Base-by-base conservation (phyloP, 192 early-diverging fungal genomes). In the Rhizophlyctis rosea region DNA sequence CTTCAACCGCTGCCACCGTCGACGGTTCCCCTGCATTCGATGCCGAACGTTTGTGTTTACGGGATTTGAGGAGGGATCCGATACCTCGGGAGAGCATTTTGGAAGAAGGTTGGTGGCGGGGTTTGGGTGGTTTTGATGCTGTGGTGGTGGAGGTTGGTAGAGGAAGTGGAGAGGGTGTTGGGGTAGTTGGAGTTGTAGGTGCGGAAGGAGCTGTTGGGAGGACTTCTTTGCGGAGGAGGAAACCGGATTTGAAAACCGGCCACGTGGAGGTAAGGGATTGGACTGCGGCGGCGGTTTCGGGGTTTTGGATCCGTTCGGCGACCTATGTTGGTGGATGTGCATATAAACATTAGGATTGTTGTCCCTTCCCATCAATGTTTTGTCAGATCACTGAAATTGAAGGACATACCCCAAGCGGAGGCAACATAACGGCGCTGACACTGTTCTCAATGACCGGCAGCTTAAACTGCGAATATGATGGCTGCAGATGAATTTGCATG, bases 241-340 rank as follows among this genome's bases (percentile, higher is more conserved):
- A 59, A 11, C 75, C 75, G 7, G 65, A 69, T 49, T 76, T 72
- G 18, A 64, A 54, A 1, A 76, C 62, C 3, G 75, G 75, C 70
- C 75, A 72, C 32, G 24, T 30, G 36, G 29, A 33, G 7, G 44
- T 18, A 18, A 57, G 47, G 2, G 34, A 44, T 28, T 57, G 63
- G 23, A 65, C 30, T 3, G 54, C 47, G 23, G 18, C 25, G 4
- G 53, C 33, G 11, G 54, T 57, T 47, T 65, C 63, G 3, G 24
- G 36, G 34, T 65, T 23, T 14, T 50, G 16, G n/a, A 65, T 65
- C 30, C 32, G 57, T 27, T 65, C 63, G 13, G 21, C 29, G 11
- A 44, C 47, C 63, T 65, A 50, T 24, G 18, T 3, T 9, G 31
- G 31, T 5, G 9, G 4, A 11, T 27, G n/a, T 5, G 7, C 21